phyloP scores from a whole-genome alignment of 139 green algal genomes.

The Micractinium conductrix region DNA sequence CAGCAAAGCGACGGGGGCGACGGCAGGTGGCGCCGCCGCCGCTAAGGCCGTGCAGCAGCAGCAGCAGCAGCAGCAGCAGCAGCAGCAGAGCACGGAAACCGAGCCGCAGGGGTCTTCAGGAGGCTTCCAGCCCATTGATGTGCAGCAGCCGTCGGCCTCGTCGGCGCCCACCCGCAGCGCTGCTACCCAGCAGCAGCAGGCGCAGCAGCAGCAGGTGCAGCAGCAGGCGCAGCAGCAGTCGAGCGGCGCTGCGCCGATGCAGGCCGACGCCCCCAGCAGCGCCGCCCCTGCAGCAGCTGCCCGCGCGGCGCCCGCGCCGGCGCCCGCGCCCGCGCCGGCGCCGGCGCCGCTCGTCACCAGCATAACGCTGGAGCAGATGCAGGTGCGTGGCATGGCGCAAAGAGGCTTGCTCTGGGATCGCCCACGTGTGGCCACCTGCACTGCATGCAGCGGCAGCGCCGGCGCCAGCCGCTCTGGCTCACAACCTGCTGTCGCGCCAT shows the following conservation, averaged over 20 bases:
- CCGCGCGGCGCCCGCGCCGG: too few species aligned
- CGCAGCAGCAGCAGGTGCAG: background rate
- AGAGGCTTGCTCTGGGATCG: too few species aligned
- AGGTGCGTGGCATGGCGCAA: too few species aligned
- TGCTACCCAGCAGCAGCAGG: too few species aligned
- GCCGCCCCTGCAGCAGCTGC: slow-evolving; percentile 2
- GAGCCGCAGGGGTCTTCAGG: background rate
- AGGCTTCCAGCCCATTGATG: background rate
- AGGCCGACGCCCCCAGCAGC: background rate
- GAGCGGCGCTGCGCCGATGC: background rate
- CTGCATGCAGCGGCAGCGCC: too few species aligned
- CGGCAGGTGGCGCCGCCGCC: background rate
- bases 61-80: slow-evolving; percentile 9
- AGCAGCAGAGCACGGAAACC: too few species aligned
- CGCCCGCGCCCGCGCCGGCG: background rate
- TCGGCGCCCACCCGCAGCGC: too few species aligned
- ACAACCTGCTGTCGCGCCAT: too few species aligned
- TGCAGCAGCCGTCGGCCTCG: slow-evolving; percentile 4
- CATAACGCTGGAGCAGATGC: slow-evolving; percentile 35
- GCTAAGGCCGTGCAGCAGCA: background rate
- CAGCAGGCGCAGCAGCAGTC: background rate
- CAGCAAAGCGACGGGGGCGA: too few species aligned
- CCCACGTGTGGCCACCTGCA: too few species aligned
- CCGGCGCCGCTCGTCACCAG: background rate
- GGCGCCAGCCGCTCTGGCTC: too few species aligned